Evolutionary conservation across 176 grass and related monocot genomes (phyloP).

Genomic region (Poa annua): DNA sequence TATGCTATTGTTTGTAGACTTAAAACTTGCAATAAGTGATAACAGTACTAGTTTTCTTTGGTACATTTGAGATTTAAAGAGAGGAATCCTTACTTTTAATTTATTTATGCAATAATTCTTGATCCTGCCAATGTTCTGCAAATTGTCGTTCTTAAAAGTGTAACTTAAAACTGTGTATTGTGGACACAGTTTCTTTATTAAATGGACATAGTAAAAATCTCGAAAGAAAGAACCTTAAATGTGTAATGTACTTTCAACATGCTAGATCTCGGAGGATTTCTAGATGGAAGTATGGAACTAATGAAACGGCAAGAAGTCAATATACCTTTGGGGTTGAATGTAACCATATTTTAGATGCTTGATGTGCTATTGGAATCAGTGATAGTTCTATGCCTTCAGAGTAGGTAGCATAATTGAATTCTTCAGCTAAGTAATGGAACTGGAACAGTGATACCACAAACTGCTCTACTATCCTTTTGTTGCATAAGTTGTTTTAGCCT

Average conservation of each 20-base stretch:
- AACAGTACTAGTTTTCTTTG: background rate
- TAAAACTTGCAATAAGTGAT: background rate
- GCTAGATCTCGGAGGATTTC: background rate
- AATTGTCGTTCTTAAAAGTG: slow-evolving; percentile 4
- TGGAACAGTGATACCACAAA: slow-evolving; percentile 9
- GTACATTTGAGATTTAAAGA: slow-evolving; percentile 8
- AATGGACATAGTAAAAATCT: background rate
- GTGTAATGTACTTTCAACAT: background rate
- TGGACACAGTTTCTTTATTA: background rate
- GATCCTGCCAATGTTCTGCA: background rate
- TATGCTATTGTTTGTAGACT: background rate
- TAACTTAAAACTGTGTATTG: background rate
- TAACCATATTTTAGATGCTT: background rate
- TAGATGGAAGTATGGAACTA: background rate
- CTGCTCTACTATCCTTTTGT: slow-evolving; percentile 20
- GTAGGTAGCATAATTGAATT: slow-evolving; percentile 30
- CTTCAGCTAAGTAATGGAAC: background rate
- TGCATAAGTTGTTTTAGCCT: background rate
- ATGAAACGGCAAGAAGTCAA: background rate
- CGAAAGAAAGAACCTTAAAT: background rate
- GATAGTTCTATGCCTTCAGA: background rate
- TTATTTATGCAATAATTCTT: slow-evolving; percentile 15
- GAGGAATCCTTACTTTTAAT: background rate
- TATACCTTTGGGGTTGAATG: background rate
- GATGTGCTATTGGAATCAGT: background rate